Base-by-base conservation (phyloP, 805 yeast genomes). In the Candida berthetii region DNA sequence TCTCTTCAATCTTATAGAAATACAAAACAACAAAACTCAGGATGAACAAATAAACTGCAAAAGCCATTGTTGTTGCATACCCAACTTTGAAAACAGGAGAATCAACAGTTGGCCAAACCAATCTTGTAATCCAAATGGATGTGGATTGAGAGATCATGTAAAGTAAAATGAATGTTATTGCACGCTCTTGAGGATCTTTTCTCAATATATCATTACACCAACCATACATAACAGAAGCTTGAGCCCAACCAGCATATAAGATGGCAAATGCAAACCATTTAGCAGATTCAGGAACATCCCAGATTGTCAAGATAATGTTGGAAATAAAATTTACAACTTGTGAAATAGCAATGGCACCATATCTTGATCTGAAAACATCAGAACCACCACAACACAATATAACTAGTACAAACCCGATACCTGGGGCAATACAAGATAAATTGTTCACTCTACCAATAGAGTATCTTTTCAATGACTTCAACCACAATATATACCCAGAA, bases 131-230 rank as follows among this genome's bases (percentile, higher is more conserved):
- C 74, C 78, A 77, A 0, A 79, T 77, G 13, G 76, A 69, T 15
- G 37, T 31, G 9, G 76, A 65, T 9, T 74, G 65, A 48, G 76
- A 80, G 3, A 82, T 76, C 38, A 76, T 53, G 35, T 61, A 54
- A 52, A 74, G 74, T 69, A 73, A 66, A 28, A 66, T 50, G 47
- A 76, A 61, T 31, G 69, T 65, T 28, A 76, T 68, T 6, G 80
- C 71, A 46, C 83, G 61, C 40, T 69, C 68, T 46, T 74, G 71
- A 6, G 73, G 69, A 46, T 77, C 79, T 39, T 71, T 66, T 37
- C 83, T 66, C 42, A 77, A 69, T 29, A 77, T 74, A 55, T 77
- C 82, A 47, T 74, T 74, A 42, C 70, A 71, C 80, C 81, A 78
- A n/a, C 77, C 66, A 53, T 76, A 78, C 16, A 75, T 55, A 1